phyloP scores from a whole-genome alignment of 2,329 filamentous ascomycete species.

The Ceratocystis eucalypticola region DNA sequence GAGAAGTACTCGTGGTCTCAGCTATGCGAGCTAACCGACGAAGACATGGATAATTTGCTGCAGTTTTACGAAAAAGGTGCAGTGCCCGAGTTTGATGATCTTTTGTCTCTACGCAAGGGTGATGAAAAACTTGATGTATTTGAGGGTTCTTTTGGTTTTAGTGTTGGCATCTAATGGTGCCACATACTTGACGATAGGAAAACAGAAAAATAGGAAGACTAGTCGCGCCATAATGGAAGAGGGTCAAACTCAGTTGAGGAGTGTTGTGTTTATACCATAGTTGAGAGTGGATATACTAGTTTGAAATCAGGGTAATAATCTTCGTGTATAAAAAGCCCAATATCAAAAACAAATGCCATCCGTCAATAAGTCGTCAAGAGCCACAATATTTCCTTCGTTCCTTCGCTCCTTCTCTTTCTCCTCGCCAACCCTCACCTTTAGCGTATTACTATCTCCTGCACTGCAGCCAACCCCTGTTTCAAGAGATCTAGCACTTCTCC shows the following conservation, averaged over 20 bases:
- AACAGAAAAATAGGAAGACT: background rate
- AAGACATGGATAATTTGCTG: constrained; percentile 74
- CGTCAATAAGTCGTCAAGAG: background rate
- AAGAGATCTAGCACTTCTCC: constrained; percentile 22
- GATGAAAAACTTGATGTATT: constrained; percentile 40
- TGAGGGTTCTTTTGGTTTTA: constrained; percentile 47
- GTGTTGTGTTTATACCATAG: too few species aligned
- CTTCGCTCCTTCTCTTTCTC: background rate
- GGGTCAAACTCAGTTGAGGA: too few species aligned
- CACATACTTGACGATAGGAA: background rate
- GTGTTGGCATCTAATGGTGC: constrained; percentile 31
- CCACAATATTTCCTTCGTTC: background rate
- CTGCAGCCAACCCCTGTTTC: constrained; percentile 17
- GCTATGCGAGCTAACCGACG: constrained; percentile 65
- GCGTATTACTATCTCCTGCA: constrained; percentile 19
- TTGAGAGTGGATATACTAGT: background rate
- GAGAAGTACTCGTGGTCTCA: constrained; percentile 76
- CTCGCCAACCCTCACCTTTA: background rate
- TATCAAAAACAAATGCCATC: constrained; percentile 1
- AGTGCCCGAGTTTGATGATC: constrained; percentile 41
- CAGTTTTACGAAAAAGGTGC: constrained; percentile 51
- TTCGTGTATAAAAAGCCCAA: background rate
- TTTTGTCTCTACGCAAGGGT: constrained; percentile 40
- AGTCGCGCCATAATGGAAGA: too few species aligned
- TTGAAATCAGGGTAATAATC: background rate